Evolutionary conservation across 345 rosid species (phyloP).

Genomic region (Clarkia xantiana): DNA sequence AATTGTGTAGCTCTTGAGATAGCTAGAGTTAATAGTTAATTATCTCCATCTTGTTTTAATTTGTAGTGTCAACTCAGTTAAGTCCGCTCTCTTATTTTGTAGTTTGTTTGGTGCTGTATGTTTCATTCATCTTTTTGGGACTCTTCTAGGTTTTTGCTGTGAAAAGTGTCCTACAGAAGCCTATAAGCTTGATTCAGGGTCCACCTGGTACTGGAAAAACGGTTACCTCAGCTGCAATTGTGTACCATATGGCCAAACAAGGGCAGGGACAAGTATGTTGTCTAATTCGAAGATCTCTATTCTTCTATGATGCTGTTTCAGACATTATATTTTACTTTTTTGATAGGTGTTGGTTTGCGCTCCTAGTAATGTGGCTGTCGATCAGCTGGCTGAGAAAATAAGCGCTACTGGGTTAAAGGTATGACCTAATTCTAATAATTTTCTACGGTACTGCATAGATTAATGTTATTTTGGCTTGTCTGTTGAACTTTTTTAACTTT

Average conservation of each 20-base stretch:
- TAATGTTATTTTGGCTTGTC: too few species aligned
- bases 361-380: constrained; percentile 98
- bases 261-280: constrained; percentile 88
- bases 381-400: constrained; percentile 97
- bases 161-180: constrained; percentile 96
- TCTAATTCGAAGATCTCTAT: background rate
- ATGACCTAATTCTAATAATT: background rate
- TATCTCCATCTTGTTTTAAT: too few species aligned
- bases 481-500: too few species aligned
- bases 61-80: too few species aligned
- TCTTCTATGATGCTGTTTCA: too few species aligned
- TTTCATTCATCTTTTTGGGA: background rate
- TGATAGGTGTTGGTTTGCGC: constrained; percentile 89
- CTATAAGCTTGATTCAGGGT: constrained; percentile 96
- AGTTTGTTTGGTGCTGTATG: background rate
- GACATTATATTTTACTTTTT: too few species aligned
- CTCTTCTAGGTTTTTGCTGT: constrained; percentile 73
- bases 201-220: constrained; percentile 99
- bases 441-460: too few species aligned
- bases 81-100: background rate
- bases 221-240: constrained; percentile 98
- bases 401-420: constrained; percentile 99
- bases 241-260: constrained; percentile 99
- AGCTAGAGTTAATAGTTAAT: too few species aligned
- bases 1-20: too few species aligned